Evolutionary conservation across 352 stramenopile species (phyloP), one percentile per base, ranked within the genome.

Genomic region (Globisporangium spiculum): DNA sequence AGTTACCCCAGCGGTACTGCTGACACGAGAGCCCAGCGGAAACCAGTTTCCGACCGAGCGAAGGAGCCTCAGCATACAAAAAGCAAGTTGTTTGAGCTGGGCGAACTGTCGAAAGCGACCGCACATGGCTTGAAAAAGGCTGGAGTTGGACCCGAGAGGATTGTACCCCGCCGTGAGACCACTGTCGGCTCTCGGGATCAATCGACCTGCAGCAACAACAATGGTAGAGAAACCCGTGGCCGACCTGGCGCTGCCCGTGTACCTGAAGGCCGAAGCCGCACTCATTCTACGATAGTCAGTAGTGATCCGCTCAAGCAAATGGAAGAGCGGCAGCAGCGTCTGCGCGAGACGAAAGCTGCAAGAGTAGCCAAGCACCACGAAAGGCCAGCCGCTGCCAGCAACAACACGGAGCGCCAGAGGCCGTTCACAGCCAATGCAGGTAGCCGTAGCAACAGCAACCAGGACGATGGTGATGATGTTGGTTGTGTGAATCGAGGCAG

Each of bases 281-380:
- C 8, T 36, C 8, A 5, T 4, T 24, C 10, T 36, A 24, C 26
- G 26, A 59, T 1, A 46, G 20, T 32, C 4, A 27, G 6, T 22
- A 50, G 24, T 6, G 48, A 67, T 22, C 60, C 60, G n/a, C 36
- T 76, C 9, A 68, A 46, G 44, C 68, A 69, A 30, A 83, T 83
- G 76, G 80, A 85, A 46, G 65, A 68, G 55, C 64, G 80, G 32
- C 75, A 86, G 4, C 57, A 78, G 20, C 54, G 67, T 3, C 60
- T 77, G 27, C 66, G 72, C 32, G 56, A 84, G 64, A 71, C 60
- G 53, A 59, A 70, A 44, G 56, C 72, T 26, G 48, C 20, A 12
- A 68, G 76, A 24, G 78, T 14, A n/a, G 26, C 30, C 16, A 44
- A 30, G 3, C 12, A 48, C 2, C 48, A 36, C 1, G 16, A 36